These are phyloP conservation scores for Pythium sp. DNA, from an alignment of 352 stramenopile genomes.

Conservation along the genomic window DNA sequence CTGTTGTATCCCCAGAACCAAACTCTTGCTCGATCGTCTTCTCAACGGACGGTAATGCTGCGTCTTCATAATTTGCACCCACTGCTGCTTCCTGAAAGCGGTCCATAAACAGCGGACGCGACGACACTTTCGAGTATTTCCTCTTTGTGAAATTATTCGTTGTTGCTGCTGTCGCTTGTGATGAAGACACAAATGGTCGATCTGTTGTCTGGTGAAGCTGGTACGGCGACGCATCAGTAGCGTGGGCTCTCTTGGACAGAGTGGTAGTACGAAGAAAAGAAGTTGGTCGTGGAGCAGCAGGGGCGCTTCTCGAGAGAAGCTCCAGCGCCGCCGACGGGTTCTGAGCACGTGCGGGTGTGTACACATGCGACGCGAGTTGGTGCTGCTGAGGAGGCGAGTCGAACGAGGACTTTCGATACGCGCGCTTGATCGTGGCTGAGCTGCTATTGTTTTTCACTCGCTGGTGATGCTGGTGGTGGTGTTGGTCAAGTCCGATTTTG, in stretches of 20 bases:
- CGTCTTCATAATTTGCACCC: background rate
- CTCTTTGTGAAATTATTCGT: slow-evolving; percentile 31
- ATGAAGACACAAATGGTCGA: background rate
- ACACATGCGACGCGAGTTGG: background rate
- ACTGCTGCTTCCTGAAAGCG: slow-evolving; percentile 27
- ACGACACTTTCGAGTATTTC: slow-evolving; percentile 36
- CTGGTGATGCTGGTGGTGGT: background rate
- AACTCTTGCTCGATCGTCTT: slow-evolving; percentile 36
- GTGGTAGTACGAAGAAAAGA: slow-evolving; percentile 15
- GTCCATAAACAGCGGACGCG: slow-evolving; percentile 37
- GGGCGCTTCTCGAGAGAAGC: slow-evolving; percentile 56
- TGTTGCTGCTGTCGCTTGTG: slow-evolving; percentile 13
- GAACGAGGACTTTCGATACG: slow-evolving; percentile 23
- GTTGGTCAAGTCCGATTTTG: background rate
- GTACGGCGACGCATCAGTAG: slow-evolving; percentile 4
- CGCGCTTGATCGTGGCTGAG: slow-evolving; percentile 17
- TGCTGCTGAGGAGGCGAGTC: slow-evolving; percentile 15
- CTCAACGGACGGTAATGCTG: slow-evolving; percentile 34
- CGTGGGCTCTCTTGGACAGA: slow-evolving; percentile 29
- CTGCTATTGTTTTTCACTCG: slow-evolving; percentile 13
- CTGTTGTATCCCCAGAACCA: slow-evolving; percentile 11
- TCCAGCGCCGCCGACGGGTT: slow-evolving; percentile 32
- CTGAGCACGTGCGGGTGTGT: slow-evolving; percentile 8
- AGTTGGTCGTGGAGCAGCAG: slow-evolving; percentile 21
- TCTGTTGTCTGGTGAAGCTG: background rate